Base-by-base conservation (phyloP, 2,329 filamentous ascomycete genomes). In the Trichoderma harzianum region DNA sequence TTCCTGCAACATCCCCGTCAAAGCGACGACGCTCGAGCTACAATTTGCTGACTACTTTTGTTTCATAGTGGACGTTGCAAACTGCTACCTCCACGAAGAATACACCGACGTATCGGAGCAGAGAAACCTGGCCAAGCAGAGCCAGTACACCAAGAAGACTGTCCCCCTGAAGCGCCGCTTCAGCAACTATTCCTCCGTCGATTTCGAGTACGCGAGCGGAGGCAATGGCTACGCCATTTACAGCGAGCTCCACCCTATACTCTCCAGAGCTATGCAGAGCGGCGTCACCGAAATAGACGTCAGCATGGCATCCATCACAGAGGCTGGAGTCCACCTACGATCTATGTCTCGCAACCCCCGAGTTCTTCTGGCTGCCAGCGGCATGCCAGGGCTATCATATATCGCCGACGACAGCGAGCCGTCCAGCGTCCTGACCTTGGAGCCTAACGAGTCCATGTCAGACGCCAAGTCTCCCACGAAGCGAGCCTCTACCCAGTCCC, bases 381-480 rank as follows among this genome's bases (percentile, higher is more conserved):
- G 79, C 7, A 68, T 39, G 11, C 72, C 78, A 7, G 76, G 76
- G 0, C 70, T 80, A 18, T 75, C 75, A n/a, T 75, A 75, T 11
- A 79, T 80, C 62, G 69, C 70, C 6, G 79, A 81, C n/a, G 58
- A 64, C n/a, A 72, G 75, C 1, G 79, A 81, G 34, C 77, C 78
- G 26, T 76, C 76, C 30, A 78, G 77, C 43, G 73, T 78, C 8
- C 73, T 74, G 28, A 68, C 75, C 8, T 64, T 77, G 32, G 74
- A 73, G 21, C 74, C 75, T 18, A 76, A 76, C 2, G 68, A 72
- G 7, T 55, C 74, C 69, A 74, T 75, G 63, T 71, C 76, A 1
- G 76, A 79, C 57, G 71, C 76, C 53, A 76, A 74, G 63, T 82
- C 80, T 6, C 80, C 80, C 1, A 77, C 75, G 24, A 82, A 81